A percentile compares a stretch with the other conserved stretches of the same genome.
Conservation (phyloP, 2,329 filamentous ascomycete species). For the Celoporthe dispersa region DNA sequence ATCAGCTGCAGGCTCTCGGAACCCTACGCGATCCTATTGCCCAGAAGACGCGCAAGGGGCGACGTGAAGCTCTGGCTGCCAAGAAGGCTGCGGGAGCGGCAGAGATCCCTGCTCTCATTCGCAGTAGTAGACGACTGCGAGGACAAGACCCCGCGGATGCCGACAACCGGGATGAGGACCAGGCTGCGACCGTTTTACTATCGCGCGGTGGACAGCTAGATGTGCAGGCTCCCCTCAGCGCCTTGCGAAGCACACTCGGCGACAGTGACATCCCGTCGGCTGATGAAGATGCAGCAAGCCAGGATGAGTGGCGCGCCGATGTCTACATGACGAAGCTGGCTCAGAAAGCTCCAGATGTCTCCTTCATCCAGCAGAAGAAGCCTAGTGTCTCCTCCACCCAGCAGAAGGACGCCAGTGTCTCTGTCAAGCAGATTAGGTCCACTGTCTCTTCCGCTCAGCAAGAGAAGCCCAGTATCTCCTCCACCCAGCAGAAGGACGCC, state of each 20-base stretch:
- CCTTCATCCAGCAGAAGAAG: neutral
- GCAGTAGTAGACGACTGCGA: neutral
- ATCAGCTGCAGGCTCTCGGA: neutral
- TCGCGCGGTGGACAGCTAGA: neutral
- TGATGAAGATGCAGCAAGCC: neutral
- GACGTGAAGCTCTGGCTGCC: neutral
- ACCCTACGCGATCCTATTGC: neutral
- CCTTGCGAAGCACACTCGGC: neutral
- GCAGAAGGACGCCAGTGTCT: no score
- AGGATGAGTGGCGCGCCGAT: neutral
- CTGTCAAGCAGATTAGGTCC: no score
- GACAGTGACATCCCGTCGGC: neutral
- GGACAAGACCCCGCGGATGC: neutral
- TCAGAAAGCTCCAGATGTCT: neutral
- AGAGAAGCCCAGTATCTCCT: neutral
- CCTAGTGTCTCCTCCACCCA: no score
- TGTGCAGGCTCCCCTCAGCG: neutral
- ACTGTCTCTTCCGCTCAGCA: neutral
- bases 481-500: neutral
- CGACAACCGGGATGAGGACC: neutral
- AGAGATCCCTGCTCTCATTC: neutral
- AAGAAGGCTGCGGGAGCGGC: neutral
- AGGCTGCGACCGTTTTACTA: neutral
- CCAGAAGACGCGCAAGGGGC: neutral
- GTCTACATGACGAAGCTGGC: neutral